Conservation (phyloP, 1,284 basidiomycete genomes). For the Apiotrichum akiyoshidainum region DNA sequence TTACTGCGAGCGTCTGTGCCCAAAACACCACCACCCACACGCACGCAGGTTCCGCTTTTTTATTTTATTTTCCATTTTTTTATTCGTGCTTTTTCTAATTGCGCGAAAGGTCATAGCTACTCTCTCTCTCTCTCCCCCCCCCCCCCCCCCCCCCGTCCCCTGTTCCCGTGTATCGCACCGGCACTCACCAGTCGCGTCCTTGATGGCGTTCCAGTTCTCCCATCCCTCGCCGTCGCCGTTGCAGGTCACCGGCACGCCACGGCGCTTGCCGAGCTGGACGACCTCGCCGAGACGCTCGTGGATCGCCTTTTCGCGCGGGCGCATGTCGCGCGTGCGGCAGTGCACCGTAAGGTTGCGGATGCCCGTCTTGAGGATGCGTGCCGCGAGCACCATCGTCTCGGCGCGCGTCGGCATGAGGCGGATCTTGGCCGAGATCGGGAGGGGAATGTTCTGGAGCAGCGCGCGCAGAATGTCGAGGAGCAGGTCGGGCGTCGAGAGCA, state of each 20-base stretch:
- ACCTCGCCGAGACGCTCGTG: conserved; percentile 78
- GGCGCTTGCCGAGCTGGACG: conserved; percentile 60
- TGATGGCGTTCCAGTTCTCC: conserved; percentile 72
- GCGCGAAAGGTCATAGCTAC: no score
- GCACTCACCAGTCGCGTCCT: conserved; percentile 65
- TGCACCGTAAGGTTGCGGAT: conserved; percentile 89
- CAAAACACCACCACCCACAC: no score
- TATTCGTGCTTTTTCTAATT: no score
- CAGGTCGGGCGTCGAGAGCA: conserved; percentile 85
- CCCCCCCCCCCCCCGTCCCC: no score
- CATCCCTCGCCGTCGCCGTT: conserved; percentile 89
- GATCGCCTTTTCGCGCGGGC: conserved; percentile 74
- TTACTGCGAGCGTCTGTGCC: no score
- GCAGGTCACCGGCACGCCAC: conserved; percentile 76
- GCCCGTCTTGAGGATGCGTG: conserved; percentile 80
- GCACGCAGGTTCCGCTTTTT: no score
- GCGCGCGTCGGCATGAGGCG: conserved; percentile 79
- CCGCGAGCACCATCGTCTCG: conserved; percentile 80
- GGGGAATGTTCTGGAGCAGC: conserved; percentile 68
- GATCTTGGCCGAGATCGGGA: conserved; percentile 89
- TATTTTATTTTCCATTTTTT: no score
- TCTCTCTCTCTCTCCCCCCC: no score
- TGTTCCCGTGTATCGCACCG: background rate
- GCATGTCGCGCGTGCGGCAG: conserved; percentile 91
- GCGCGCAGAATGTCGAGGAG: conserved; percentile 81